Evolutionary conservation across 495 filamentous ascomycete genomes (phyloP).

Genomic region (Lasiosphaeriaceae sp.): DNA sequence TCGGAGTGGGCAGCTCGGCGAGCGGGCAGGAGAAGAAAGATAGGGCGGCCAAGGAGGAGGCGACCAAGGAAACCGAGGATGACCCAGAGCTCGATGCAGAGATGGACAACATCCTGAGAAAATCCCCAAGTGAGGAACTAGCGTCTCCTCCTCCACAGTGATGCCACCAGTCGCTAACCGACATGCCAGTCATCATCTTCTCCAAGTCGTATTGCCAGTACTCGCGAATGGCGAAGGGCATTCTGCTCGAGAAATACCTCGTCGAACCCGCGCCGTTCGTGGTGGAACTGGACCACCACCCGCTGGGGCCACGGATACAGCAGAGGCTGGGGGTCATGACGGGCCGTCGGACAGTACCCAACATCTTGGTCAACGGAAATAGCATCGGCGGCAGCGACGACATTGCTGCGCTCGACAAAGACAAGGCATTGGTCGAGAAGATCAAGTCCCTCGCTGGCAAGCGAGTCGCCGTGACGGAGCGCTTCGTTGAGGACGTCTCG

Average conservation of each 20-base stretch:
- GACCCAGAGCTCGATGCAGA: slow-evolving; percentile 57
- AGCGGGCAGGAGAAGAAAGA: slow-evolving; percentile 57
- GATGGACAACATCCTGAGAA: slow-evolving; percentile 73
- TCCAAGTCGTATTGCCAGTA: slow-evolving; percentile 89
- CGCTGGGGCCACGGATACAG: slow-evolving; percentile 69
- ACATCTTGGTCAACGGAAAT: slow-evolving; percentile 80
- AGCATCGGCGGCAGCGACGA: slow-evolving; percentile 93
- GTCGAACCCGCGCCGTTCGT: slow-evolving; percentile 81
- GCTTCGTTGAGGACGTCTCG: slow-evolving; percentile 21
- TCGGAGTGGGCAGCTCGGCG: slow-evolving; percentile 54
- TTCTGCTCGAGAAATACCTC: slow-evolving; percentile 75
- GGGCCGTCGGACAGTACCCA: slow-evolving; percentile 82
- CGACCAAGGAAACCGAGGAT: slow-evolving; percentile 48
- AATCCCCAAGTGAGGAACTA: slow-evolving; percentile 64
- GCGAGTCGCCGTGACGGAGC: slow-evolving; percentile 49
- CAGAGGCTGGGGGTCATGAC: slow-evolving; percentile 64
- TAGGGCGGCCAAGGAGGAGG: slow-evolving; percentile 32
- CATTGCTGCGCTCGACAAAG: slow-evolving; percentile 64
- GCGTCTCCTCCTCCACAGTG: background rate
- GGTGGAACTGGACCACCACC: slow-evolving; percentile 85
- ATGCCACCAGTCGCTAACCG: slow-evolving; percentile 3
- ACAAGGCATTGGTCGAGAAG: slow-evolving; percentile 65
- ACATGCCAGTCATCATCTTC: slow-evolving; percentile 78
- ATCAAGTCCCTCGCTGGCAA: slow-evolving; percentile 71
- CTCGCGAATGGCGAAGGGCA: slow-evolving; percentile 75